Evolutionary conservation across 495 filamentous ascomycete genomes (phyloP), one percentile per base, ranked within the genome.

Genomic region (Trichodelitschia bisporula): DNA sequence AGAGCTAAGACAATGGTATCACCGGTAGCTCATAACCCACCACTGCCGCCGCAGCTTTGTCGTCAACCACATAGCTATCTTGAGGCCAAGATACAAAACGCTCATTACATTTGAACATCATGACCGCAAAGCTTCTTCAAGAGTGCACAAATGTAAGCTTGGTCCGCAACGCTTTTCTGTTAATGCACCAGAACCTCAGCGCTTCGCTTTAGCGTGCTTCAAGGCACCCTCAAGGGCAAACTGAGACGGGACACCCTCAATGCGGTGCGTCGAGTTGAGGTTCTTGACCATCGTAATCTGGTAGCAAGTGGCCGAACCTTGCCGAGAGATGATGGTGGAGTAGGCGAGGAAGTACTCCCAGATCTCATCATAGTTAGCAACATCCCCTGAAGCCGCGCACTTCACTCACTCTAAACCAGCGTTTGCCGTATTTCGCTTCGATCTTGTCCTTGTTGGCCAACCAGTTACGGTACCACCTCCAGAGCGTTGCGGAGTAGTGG

Each of bases 401-500:
- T n/a, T n/a, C n/a, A n/a, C 76, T 61, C 64, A 90, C 80, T 52
- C 83, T 70, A 64, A 80, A 97, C 86, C 86, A 97, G 40, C 77
- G 59, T 39, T 75, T 73, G 39, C 86, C 86, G 49, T 95, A 97
- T 62, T 93, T 95, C 35, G 77, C 80, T 48, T 73, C 64, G 19
- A 95, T 75, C 61, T 92, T 93, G 37, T 92, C 83, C 36, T 66
- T 62, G 64, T 95, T 97, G 49, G 62, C 86, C 50, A 95, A 62
- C 86, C 86, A 97, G 62, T 97, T 97, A 40, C 86, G 63, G 59
- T 97, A 97, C 86, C 86, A 97, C 46, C 78, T 69, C 86, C 86
- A 97, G 26, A 97, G 57, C 19, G 86, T 97, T 30, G 83, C 80
- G 20, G 79, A 90, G 55, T 97, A 97, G 58, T 97, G 86, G 24